Base-by-base conservation (phyloP, 495 filamentous ascomycete genomes). In the Aspergillus coremiiformis region DNA sequence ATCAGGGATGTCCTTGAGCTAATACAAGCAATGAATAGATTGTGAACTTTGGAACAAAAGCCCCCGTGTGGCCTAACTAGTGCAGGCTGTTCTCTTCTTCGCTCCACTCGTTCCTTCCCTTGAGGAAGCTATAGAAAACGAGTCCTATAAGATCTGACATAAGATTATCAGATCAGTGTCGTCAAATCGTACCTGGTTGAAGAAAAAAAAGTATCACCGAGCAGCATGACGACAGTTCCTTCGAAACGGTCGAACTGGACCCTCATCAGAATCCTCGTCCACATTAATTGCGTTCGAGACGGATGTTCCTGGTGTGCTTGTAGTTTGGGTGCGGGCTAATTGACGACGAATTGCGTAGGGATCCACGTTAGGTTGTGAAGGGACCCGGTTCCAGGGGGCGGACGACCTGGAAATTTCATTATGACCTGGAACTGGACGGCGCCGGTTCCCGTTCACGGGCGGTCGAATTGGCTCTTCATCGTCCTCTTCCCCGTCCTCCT, bases 211-310 rank as follows among this genome's bases (percentile, higher is more conserved):
- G 1, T n/a, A 3, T 41, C 37, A 41, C 10, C 19, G 37, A 41
- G 37, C 37, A 19, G 5, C 5, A 41, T 41, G 37, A 4, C 37
- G 37, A 17, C 37, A 41, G 17, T 41, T 41, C 59, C 66, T 63
- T 48, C 63, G 63, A 10, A 44, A 45, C 11, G 65, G 64, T 23
- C 56, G 45, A 19, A 72, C 57, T n/a, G 67, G 67, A 2, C 58
- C 67, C 53, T 70, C 67, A 41, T 71, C 70, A 6, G 66, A 69
- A 42, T 66, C 63, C 47, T 66, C 64, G 15, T 64, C 61, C 5
- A 66, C 11, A 15, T 44, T 49, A 37, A 69, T 66, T 10, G 62
- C 61, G 39, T 62, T 57, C 27, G 33, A 23, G 4, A 43, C 44
- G 33, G 59, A 61, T 7, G 57, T 56, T 20, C 62, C 62, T 22